Evolutionary conservation across 768 basidiomycete genomes (phyloP).

Genomic region (Phallus indusiatus): DNA sequence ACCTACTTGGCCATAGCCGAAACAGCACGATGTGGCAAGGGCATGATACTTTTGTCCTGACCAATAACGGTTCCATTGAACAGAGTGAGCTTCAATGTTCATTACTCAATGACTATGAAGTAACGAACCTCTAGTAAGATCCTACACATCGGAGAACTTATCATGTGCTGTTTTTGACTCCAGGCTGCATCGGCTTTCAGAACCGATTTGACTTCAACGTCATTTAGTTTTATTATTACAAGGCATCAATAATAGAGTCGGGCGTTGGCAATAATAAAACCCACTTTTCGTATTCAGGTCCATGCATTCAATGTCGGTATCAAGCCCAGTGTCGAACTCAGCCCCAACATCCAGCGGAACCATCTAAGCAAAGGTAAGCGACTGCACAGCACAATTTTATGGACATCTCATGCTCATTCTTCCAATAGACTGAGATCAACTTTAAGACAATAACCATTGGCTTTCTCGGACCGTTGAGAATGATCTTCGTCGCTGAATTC

Average conservation of each 20-base stretch:
- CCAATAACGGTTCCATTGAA: conserved; percentile 65
- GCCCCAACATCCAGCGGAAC: conserved; percentile 53
- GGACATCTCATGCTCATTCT: conserved; percentile 60
- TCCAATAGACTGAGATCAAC: conserved; percentile 71
- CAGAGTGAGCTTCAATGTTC: conserved; percentile 17
- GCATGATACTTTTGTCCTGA: conserved; percentile 95
- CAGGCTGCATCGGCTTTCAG: conserved; percentile 86
- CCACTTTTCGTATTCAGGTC: conserved; percentile 88
- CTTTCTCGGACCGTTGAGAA: conserved; percentile 60
- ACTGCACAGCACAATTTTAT: not conserved
- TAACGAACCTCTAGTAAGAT: conserved; percentile 84
- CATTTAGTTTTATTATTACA: conserved; percentile 56
- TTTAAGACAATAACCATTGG: conserved; percentile 80
- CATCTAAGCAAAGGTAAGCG: conserved; percentile 32
- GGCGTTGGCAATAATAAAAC: conserved; percentile 16
- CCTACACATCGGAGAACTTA: conserved; percentile 83
- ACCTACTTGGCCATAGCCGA: no score
- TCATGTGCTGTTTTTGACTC: conserved; percentile 88
- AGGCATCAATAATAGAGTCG: not conserved
- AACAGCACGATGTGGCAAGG: no score
- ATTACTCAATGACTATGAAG: not conserved
- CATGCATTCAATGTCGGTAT: conserved; percentile 81
- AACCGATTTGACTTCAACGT: conserved; percentile 73
- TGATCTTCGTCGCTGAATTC: conserved; percentile 84
- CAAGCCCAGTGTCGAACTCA: conserved; percentile 65